Evolutionary conservation across 2,329 filamentous ascomycete species (phyloP).

Genomic region (Orbilia oligospora): DNA sequence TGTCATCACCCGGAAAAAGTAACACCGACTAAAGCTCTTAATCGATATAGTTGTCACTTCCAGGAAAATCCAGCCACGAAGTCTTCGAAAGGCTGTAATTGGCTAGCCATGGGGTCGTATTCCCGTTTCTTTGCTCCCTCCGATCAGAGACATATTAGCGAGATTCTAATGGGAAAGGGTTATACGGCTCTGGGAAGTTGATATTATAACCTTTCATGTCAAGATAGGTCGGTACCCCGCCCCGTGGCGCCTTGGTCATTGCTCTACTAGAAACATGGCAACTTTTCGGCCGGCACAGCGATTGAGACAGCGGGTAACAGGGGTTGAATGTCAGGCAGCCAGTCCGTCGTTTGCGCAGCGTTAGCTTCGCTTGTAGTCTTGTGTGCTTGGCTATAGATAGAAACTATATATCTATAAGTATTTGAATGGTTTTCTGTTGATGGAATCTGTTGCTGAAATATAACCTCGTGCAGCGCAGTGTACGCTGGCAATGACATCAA

Average conservation of each 20-base stretch:
- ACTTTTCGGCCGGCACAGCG: slow-evolving; percentile 27
- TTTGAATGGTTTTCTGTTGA: neutral
- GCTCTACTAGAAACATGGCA: slow-evolving; percentile 47
- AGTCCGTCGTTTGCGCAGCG: slow-evolving; percentile 32
- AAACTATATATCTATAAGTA: neutral
- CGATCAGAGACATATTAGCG: slow-evolving; percentile 52
- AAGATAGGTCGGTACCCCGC: slow-evolving; percentile 19
- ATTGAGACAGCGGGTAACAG: slow-evolving; percentile 54
- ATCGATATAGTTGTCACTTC: slow-evolving; percentile 4
- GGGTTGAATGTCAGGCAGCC: slow-evolving; percentile 41
- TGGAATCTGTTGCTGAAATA: neutral
- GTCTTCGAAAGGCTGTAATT: slow-evolving; percentile 16
- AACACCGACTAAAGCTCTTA: neutral
- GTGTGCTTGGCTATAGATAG: slow-evolving; percentile 23
- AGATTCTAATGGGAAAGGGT: slow-evolving; percentile 5
- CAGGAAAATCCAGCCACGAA: slow-evolving; percentile 35
- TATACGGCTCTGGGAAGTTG: slow-evolving; percentile 48
- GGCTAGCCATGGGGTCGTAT: slow-evolving; percentile 4
- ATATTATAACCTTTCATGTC: neutral
- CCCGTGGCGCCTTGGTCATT: slow-evolving; percentile 37
- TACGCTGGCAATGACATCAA: neutral
- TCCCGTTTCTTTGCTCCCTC: slow-evolving; percentile 21
- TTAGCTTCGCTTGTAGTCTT: slow-evolving; percentile 24
- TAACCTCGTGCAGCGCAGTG: neutral
- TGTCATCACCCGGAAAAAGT: slow-evolving; percentile 38